phyloP scores from a whole-genome alignment of 345 rosid genomes.

The Dovyalis caffra region DNA sequence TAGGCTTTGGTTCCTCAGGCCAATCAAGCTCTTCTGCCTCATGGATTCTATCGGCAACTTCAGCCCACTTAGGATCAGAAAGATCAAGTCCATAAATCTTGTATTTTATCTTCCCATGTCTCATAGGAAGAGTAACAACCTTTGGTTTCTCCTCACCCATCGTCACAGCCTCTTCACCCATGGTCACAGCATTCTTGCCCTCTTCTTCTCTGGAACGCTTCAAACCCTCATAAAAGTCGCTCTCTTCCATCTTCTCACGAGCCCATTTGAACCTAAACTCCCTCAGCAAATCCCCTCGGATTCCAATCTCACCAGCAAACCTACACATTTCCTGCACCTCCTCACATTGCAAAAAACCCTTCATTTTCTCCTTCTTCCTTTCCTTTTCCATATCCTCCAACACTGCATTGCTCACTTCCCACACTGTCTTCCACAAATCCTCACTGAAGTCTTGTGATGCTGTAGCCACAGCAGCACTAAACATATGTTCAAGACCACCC shows the following conservation, averaged over 20 bases:
- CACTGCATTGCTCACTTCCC: conserved; percentile 82
- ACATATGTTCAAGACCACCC: conserved; percentile 44
- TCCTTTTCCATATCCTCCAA: conserved; percentile 81
- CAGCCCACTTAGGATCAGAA: conserved; percentile 75
- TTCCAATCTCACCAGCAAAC: conserved; percentile 86
- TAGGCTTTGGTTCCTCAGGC: conserved; percentile 69
- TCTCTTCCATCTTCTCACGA: conserved; percentile 79
- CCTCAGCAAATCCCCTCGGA: conserved; percentile 83
- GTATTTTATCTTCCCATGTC: conserved; percentile 78
- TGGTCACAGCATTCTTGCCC: conserved; percentile 25
- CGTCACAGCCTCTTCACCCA: conserved; percentile 18
- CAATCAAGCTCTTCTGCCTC: conserved; percentile 57
- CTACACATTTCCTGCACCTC: conserved; percentile 84
- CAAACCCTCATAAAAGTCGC: conserved; percentile 61
- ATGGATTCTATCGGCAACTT: conserved; percentile 66
- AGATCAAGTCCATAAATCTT: conserved; percentile 93
- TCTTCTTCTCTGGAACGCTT: conserved; percentile 41
- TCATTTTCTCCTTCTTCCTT: conserved; percentile 82
- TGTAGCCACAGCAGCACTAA: conserved; percentile 29
- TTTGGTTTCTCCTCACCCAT: conserved; percentile 34
- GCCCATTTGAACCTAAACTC: conserved; percentile 94
- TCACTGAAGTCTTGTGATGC: conserved; percentile 52
- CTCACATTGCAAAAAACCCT: conserved; percentile 59
- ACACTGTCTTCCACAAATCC: conserved; percentile 74
- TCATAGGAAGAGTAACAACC: conserved; percentile 64